Evolutionary conservation across 2,329 filamentous ascomycete genomes (phyloP).

Genomic region (Apiospora pterosperma): DNA sequence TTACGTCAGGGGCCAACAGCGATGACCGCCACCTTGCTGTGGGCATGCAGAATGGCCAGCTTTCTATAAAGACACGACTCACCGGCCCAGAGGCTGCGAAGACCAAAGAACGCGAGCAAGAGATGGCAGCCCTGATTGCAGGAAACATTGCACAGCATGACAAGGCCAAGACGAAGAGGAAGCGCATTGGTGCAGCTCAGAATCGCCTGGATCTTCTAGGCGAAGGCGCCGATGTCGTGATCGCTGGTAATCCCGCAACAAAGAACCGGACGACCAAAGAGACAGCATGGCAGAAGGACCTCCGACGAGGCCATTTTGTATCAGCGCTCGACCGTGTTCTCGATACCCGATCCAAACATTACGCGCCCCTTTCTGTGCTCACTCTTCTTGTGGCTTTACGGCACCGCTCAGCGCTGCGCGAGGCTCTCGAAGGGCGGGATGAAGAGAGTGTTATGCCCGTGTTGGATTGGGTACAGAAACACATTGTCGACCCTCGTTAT

Average conservation of each 20-base stretch:
- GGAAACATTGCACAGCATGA: slow-evolving; percentile 79
- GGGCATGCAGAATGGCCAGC: slow-evolving; percentile 89
- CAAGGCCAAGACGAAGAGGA: slow-evolving; percentile 65
- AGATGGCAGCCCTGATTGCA: slow-evolving; percentile 78
- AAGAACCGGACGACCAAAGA: slow-evolving; percentile 39
- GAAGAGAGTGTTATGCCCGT: slow-evolving; percentile 79
- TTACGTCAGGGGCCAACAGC: slow-evolving; percentile 61
- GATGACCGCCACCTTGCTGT: slow-evolving; percentile 93
- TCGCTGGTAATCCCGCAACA: slow-evolving; percentile 61
- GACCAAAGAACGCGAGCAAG: slow-evolving; percentile 73
- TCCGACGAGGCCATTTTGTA: slow-evolving; percentile 75
- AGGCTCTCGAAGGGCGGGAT: slow-evolving; percentile 76
- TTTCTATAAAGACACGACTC: slow-evolving; percentile 85
- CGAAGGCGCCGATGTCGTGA: slow-evolving; percentile 83
- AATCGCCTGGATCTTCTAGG: slow-evolving; percentile 73
- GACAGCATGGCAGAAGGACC: slow-evolving; percentile 74
- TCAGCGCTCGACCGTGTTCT: slow-evolving; percentile 79
- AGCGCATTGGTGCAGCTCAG: slow-evolving; percentile 45
- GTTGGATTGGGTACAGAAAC: slow-evolving; percentile 75
- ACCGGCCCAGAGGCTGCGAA: slow-evolving; percentile 76
- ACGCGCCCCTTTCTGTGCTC: slow-evolving; percentile 61
- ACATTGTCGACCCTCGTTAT: slow-evolving; percentile 80
- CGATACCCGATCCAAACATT: slow-evolving; percentile 45
- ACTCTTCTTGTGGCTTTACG: slow-evolving; percentile 81
- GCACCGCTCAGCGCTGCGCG: slow-evolving; percentile 80